phyloP scores from a whole-genome alignment of 371 early-diverging fungal genomes.

The Dichotomocladium elegans region DNA sequence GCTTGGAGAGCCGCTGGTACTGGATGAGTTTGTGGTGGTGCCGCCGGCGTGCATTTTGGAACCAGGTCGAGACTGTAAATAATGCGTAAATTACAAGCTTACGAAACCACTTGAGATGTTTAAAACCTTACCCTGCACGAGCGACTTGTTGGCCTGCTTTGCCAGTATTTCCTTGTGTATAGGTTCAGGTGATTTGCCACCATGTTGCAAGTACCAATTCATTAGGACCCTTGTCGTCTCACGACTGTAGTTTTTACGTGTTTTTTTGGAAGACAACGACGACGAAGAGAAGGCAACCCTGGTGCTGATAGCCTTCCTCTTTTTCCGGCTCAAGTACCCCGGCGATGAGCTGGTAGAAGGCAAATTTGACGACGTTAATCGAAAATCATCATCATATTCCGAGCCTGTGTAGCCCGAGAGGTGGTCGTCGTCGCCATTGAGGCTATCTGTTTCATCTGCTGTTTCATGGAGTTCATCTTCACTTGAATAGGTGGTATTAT shows the following conservation, averaged over 20 bases:
- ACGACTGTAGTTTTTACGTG: constrained; percentile 30
- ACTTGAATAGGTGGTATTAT: not conserved
- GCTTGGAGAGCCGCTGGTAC: constrained; percentile 12
- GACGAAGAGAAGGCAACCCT: not conserved
- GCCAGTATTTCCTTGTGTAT: constrained; percentile 18
- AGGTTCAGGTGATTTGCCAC: constrained; percentile 26
- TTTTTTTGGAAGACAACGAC: constrained; percentile 10
- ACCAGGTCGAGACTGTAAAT: constrained; percentile 38
- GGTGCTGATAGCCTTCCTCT: not conserved
- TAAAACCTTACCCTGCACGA: constrained; percentile 24
- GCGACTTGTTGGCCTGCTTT: constrained; percentile 18
- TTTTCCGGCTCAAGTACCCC: not conserved
- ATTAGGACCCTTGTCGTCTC: constrained; percentile 26
- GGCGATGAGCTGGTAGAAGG: too few relatives aligned
- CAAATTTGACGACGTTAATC: too few relatives aligned
- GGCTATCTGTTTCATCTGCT: not conserved
- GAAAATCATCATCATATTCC: not conserved
- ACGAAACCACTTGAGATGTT: too few relatives aligned
- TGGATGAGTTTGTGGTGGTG: constrained; percentile 22
- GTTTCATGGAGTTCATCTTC: not conserved
- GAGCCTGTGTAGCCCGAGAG: not conserved
- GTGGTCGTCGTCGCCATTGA: not conserved
- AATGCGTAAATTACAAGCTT: not conserved
- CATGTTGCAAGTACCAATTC: constrained; percentile 30
- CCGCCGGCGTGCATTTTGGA: constrained; percentile 39